Evolutionary conservation across 768 basidiomycete genomes (phyloP).

Genomic region (Leccinum olivaceopallidum): DNA sequence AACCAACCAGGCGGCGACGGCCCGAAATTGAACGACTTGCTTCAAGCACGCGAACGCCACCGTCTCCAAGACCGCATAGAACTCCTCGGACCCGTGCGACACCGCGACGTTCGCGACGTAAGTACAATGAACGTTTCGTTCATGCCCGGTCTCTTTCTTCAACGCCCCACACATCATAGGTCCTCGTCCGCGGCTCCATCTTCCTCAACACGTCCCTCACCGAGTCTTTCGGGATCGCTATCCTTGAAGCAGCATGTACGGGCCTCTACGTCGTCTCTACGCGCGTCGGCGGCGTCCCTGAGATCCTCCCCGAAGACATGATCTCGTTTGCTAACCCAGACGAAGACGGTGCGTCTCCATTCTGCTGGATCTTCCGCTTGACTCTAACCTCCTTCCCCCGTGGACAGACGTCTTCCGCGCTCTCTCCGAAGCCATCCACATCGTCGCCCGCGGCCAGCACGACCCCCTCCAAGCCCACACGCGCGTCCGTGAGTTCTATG

Average conservation of each 20-base stretch:
- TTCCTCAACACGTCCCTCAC: slow-evolving; percentile 96
- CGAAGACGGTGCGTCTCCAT: slow-evolving; percentile 71
- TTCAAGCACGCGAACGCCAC: slow-evolving; percentile 94
- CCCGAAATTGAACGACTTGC: slow-evolving; percentile 90
- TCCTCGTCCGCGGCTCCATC: slow-evolving; percentile 84
- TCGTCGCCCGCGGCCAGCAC: slow-evolving; percentile 66
- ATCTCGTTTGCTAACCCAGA: slow-evolving; percentile 94
- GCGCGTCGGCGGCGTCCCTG: slow-evolving; percentile 92
- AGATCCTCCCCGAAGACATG: slow-evolving; percentile 92
- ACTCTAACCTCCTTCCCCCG: neutral
- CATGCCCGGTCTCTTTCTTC: neutral
- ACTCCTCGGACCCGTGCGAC: slow-evolving; percentile 78
- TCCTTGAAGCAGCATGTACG: slow-evolving; percentile 93
- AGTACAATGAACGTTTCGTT: slow-evolving; percentile 18
- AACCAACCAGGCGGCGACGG: slow-evolving; percentile 82
- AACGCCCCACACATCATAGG: slow-evolving; percentile 41
- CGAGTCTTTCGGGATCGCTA: slow-evolving; percentile 96
- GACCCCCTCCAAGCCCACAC: slow-evolving; percentile 77
- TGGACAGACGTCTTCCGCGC: slow-evolving; percentile 79
- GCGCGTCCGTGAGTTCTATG: slow-evolving; percentile 80
- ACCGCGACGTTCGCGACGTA: slow-evolving; percentile 81
- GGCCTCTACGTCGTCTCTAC: slow-evolving; percentile 95
- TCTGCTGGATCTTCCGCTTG: rapidly evolving
- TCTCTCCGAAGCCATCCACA: slow-evolving; percentile 74
- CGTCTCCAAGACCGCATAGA: slow-evolving; percentile 90